Evolutionary conservation across 495 filamentous ascomycete species (phyloP), one percentile per base, ranked within the genome.

Genomic region (Schizothecium vesticola): DNA sequence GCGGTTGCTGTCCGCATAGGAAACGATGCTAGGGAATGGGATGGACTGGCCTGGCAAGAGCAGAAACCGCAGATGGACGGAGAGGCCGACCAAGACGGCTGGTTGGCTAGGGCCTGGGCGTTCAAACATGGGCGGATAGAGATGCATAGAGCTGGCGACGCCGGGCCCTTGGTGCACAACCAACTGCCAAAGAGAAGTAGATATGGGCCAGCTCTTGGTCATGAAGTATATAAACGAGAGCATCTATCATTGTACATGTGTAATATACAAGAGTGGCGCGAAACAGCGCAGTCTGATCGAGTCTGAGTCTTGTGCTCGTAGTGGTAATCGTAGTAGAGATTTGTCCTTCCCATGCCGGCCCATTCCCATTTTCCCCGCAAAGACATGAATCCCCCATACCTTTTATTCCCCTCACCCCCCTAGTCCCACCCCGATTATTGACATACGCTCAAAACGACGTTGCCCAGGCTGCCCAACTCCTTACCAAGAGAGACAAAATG

Each of bases 401-500:
- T 51, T 51, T 51, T 51, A 8, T 51, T 51, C 43, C 43, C 43
- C 43, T 51, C 43, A 7, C 43, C 43, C 43, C 43, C 43, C 43
- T 3, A 51, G 58, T 28, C 26, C 58, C 58, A 59, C 26, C 58
- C 58, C 58, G 26, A 59, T 24, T 59, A 59, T 59, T 25, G 23
- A 59, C 23, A 28, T 28, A 16, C 26, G 23, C 58, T 28, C 58
- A 28, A 59, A 59, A 59, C 26, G 22, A 59, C 23, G 58, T 25
- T 59, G 58, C 58, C 58, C 58, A 59, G 23, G 58, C 58, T 59
- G 58, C 58, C 58, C 58, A 59, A 59, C 22, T 59, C 58, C 58
- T 25, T 24, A 59, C 58, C 13, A 59, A 59, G 56, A 59, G 26
- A 23, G 43, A 51, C 43, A 51, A 51, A 51, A 51, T 51, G 43